A percentile compares a stretch with the other conserved stretches of the same genome.
phyloP scores from a whole-genome alignment of 345 rosid genomes.

The Moricandia moricandioides region DNA sequence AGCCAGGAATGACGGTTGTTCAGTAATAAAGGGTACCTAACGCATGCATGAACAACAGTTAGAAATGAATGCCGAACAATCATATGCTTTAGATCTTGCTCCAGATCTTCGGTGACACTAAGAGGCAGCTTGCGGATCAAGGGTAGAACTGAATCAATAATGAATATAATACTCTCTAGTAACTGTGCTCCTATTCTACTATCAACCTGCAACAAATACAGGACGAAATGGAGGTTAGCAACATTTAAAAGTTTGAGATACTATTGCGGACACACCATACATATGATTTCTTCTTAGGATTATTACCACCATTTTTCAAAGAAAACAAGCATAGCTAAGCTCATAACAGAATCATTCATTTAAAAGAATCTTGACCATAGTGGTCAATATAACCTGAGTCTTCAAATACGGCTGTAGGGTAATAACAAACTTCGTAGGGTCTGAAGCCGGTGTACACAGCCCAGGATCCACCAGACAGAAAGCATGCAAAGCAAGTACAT shows the following conservation, averaged over 20 bases:
- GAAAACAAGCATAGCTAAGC: slow-evolving; percentile 21
- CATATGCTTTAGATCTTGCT: slow-evolving; percentile 96
- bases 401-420: slow-evolving; percentile 95
- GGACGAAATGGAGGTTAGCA: slow-evolving; percentile 14
- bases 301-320: slow-evolving; percentile 7
- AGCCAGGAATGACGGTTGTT: slow-evolving; percentile 7
- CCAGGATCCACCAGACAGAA: slow-evolving; percentile 94
- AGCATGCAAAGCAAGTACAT: slow-evolving; percentile 83
- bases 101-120: slow-evolving; percentile 79
- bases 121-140: slow-evolving; percentile 78
- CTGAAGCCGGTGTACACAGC: slow-evolving; percentile 85
- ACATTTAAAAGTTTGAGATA: slow-evolving; percentile 8
- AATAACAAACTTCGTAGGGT: slow-evolving; percentile 89
- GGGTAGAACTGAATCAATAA: slow-evolving; percentile 85
- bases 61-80: slow-evolving; percentile 91
- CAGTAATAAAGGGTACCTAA: slow-evolving; percentile 59
- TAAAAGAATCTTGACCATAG: slow-evolving; percentile 8
- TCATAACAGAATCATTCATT: slow-evolving; percentile 16
- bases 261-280: not conserved
- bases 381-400: slow-evolving; percentile 62
- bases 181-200: slow-evolving; percentile 77
- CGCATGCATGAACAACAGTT: slow-evolving; percentile 97
- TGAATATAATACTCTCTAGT: slow-evolving; percentile 90
- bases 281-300: slow-evolving; percentile 8
- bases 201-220: slow-evolving; percentile 67